These are phyloP conservation scores for Diaporthe citriasiana DNA, from an alignment of 2,329 filamentous ascomycete species.

Conservation along the genomic window DNA sequence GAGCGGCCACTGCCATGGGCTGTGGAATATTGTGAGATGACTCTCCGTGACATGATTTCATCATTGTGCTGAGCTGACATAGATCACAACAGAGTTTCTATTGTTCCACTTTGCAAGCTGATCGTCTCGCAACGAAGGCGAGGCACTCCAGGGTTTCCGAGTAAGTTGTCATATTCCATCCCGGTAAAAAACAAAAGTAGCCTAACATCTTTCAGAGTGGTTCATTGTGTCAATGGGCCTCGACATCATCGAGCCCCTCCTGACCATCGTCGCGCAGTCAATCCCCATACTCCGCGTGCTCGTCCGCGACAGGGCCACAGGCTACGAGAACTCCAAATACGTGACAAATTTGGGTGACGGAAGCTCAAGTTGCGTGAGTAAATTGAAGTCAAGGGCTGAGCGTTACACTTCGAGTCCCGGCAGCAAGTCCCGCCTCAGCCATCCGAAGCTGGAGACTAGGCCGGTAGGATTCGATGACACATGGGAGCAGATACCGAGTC, in stretches of 20 bases:
- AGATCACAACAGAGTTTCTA: constrained; percentile 1
- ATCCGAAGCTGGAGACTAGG: constrained; percentile 1
- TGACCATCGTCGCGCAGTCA: constrained; percentile 31
- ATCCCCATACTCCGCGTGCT: constrained; percentile 33
- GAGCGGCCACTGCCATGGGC: constrained; percentile 13
- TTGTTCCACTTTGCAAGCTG: constrained; percentile 24
- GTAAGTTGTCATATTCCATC: background rate
- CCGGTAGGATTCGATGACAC: background rate
- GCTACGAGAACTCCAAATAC: constrained; percentile 14
- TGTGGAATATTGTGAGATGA: constrained; percentile 17
- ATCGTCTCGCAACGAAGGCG: constrained; percentile 2
- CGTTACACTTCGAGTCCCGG: background rate
- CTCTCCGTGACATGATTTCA: background rate
- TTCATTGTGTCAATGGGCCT: constrained; percentile 25
- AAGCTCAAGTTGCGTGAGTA: background rate
- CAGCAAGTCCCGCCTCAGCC: background rate
- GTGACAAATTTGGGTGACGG: background rate
- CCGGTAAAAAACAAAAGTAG: too few relatives aligned
- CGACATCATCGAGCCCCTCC: constrained; percentile 20
- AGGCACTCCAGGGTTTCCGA: background rate
- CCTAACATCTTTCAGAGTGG: background rate
- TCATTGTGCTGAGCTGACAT: background rate
- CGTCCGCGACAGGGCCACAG: constrained; percentile 3
- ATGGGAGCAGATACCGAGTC: constrained; percentile 20
- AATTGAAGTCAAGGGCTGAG: constrained; percentile 7